Base-by-base conservation (phyloP, 2,329 filamentous ascomycete genomes). In the Colletotrichum sojae region DNA sequence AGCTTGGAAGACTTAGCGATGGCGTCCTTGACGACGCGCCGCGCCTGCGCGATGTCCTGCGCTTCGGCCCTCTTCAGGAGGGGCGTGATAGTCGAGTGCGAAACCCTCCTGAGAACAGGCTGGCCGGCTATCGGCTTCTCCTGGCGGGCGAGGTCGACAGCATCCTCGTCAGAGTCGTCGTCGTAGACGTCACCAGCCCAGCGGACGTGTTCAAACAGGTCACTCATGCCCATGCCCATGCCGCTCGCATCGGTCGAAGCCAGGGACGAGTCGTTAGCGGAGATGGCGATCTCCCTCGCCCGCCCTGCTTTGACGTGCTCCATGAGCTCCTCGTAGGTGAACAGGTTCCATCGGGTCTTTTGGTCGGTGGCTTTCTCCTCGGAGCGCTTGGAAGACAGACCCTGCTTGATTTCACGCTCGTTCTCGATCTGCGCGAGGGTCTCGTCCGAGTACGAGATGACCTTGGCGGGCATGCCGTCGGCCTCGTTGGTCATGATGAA, bases 21-120 rank as follows among this genome's bases (percentile, higher is more conserved):
- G n/a, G 73, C 73, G 5, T 69, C 45, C 10, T 63, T 45, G 2
- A 75, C 73, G 20, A 75, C 62, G 9, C 31, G 25, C 22, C 71
- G 72, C n/a, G 73, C 73, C 15, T 13, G 36, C 2, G 39, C 51
- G 22, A 75, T 31, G 22, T 69, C 60, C 4, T 54, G 36, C 13
- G 56, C n/a, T 12, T 40, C 49, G 40, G 68, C 31, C 20, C 45
- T 53, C 10, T 40, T 63, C 10, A 56, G 25, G 5, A 65, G 60
- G 6, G 66, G 66, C 48, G 40, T 54, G 63, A 49, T 25, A 40
- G 46, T 22, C 36, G 31, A 53, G 31, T 46, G 51, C 4, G 51
- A 27, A 10, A 36, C 16, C 20, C 36, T 56, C 40, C 39, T 27
- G 39, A 43, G 40, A 16, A 13, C 40, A 39, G 36, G 43, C 51